Evolutionary conservation across 495 filamentous ascomycete species (phyloP), one percentile per base, ranked within the genome.

Genomic region (Tetracladium marchalianum): DNA sequence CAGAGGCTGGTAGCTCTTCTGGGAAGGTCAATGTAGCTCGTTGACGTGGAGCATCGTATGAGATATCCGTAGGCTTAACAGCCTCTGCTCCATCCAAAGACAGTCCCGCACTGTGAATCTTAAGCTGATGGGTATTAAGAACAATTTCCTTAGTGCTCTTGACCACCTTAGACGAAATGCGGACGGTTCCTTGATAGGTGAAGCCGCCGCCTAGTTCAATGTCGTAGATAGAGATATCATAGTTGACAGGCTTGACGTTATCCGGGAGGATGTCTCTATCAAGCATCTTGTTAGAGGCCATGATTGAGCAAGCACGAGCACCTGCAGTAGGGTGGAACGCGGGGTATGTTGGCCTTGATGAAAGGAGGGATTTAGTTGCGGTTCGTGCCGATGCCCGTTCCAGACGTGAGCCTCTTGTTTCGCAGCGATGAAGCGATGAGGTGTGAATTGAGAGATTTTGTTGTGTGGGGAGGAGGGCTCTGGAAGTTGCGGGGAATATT

Each of bases 221-320:
- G 50, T 90, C 82, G 60, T 71, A 80, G 44, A 98, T 76, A 18
- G 80, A 85, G 45, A 98, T 73, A 57, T 78, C 70, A 67, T 98
- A 98, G 62, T 95, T 84, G 47, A 73, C 69, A 0, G 92, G 88
- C 62, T 90, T 92, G 59, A 87, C 77, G 55, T 78, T 83, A 52
- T 60, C 62, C 24, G 65, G 71, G 46, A 78, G 70, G 39, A 72
- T 67, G 43, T 78, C 74, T 51, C 74, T 64, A 59, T 75, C 73
- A 19, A 65, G 58, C 66, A 74, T 68, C 57, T 60, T 65, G 56
- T 55, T 44, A 11, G 52, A 13, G 34, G 46, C 43, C 50, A 56
- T 54, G 15, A 17, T 35, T 24, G 35, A 35, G 35, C 13, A 17
- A 35, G 11, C 13, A 22, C 17, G 19, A 8, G 35, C 18, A n/a